A percentile compares a stretch with the other conserved stretches of the same genome.
Evolutionary conservation across 768 basidiomycete species (phyloP).

Genomic region (Amanita thiersii): DNA sequence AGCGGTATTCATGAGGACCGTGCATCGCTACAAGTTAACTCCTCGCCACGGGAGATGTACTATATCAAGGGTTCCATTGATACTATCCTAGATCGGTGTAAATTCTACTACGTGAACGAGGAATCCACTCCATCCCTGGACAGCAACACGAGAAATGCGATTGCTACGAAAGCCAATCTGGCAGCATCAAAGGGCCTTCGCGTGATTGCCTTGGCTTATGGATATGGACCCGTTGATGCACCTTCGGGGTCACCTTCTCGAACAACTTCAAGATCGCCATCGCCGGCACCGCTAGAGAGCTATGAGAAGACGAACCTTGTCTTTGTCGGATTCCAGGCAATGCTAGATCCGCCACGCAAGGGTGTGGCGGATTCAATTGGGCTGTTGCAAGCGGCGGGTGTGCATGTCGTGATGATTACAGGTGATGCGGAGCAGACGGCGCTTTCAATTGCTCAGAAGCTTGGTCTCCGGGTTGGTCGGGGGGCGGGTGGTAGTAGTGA

Average conservation of each 20-base stretch:
- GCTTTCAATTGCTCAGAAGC: conserved; percentile 74
- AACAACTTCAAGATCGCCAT: conserved; percentile 19
- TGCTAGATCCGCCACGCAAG: conserved; percentile 90
- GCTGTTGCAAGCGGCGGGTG: conserved; percentile 74
- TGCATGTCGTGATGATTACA: conserved; percentile 98
- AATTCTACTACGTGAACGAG: conserved; percentile 84
- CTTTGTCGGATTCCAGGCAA: conserved; percentile 91
- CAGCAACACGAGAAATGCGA: conserved; percentile 52
- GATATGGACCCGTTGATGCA: conserved; percentile 51
- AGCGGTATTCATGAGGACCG: conserved; percentile 56
- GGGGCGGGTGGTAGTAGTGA: conserved; percentile 35
- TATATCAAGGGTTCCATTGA: conserved; percentile 94
- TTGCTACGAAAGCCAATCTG: conserved; percentile 62
- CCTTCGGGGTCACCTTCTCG: conserved; percentile 20
- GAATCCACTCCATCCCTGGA: conserved; percentile 83
- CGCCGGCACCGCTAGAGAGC: conserved; percentile 15
- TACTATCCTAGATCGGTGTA: conserved; percentile 76
- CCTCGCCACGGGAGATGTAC: conserved; percentile 57
- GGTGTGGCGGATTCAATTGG: conserved; percentile 89
- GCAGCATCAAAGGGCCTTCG: conserved; percentile 74
- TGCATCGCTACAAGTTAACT: conserved; percentile 18
- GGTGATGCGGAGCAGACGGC: conserved; percentile 93
- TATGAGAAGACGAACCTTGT: conserved; percentile 51
- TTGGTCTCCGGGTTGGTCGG: conserved; percentile 74
- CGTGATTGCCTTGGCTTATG: conserved; percentile 89